Evolutionary conservation across 2,329 filamentous ascomycete species (phyloP).

Genomic region (Clathrospora elynae): DNA sequence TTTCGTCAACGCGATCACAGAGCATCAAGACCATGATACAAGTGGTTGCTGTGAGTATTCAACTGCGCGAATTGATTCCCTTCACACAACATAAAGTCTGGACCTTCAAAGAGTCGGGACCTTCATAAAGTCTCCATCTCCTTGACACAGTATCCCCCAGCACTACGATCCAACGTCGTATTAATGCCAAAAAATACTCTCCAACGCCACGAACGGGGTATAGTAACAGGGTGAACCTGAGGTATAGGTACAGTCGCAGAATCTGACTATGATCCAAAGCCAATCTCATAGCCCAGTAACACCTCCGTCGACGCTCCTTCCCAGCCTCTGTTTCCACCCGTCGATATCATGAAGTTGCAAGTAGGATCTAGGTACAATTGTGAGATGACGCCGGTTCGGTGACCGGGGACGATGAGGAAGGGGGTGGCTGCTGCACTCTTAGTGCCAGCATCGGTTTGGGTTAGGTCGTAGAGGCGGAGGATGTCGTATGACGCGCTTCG

Average conservation of each 20-base stretch:
- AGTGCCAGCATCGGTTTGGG: constrained; percentile 59
- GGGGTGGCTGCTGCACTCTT: constrained; percentile 78
- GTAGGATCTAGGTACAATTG: constrained; percentile 86
- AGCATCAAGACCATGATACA: no score
- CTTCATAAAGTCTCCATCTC: no score
- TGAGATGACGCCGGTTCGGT: constrained; percentile 84
- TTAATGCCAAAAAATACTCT: background rate
- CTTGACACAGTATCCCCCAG: no score
- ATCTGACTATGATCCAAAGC: constrained; percentile 46
- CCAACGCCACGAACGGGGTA: constrained; percentile 27
- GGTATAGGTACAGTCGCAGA: constrained; percentile 31
- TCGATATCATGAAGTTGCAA: constrained; percentile 87
- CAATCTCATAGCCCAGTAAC: constrained; percentile 91
- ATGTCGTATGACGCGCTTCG: constrained; percentile 87
- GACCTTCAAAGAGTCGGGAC: no score
- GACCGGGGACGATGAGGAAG: constrained; percentile 95
- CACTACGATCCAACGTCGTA: no score
- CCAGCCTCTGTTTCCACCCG: constrained; percentile 92
- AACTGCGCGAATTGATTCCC: no score
- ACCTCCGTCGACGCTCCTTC: constrained; percentile 90
- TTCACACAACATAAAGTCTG: no score
- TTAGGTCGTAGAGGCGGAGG: constrained; percentile 86
- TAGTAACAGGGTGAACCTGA: no score
- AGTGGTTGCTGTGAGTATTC: no score
- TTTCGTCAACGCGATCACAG: no score